phyloP scores from a whole-genome alignment of 192 early-diverging fungal genomes.

The Umbelopsis isabellina region DNA sequence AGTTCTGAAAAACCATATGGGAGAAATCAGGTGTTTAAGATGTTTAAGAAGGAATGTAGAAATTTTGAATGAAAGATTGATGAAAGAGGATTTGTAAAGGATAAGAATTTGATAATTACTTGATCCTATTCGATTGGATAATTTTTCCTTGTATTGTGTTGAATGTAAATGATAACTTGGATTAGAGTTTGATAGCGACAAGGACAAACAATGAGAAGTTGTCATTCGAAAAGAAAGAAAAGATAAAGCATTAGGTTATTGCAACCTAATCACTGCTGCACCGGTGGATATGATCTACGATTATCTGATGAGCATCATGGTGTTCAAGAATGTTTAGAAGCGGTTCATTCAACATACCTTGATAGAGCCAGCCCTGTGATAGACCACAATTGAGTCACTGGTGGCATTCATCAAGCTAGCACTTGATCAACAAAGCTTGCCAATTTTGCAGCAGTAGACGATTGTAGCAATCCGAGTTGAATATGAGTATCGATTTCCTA shows the following conservation, averaged over 20 bases:
- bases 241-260: no score
- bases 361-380: constrained; percentile 11
- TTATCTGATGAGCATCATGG: neutral
- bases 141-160: neutral
- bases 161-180: neutral
- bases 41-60: neutral
- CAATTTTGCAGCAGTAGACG: constrained; percentile 26
- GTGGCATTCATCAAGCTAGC: neutral
- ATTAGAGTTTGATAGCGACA: neutral
- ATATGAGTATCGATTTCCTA: constrained; percentile 40
- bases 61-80: neutral
- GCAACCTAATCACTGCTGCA: no score
- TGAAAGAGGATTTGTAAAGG: neutral
- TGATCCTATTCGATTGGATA: neutral
- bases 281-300: neutral
- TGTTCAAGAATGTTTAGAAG: neutral
- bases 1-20: no score
- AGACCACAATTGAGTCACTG: neutral
- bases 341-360: neutral
- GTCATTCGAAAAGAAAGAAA: neutral
- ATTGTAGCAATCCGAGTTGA: constrained; percentile 30
- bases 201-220: neutral
- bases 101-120: neutral
- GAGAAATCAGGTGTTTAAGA: no score
- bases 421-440: constrained; percentile 27